Evolutionary conservation across 768 basidiomycete species (phyloP).

Genomic region (Rubroboletus satanas): DNA sequence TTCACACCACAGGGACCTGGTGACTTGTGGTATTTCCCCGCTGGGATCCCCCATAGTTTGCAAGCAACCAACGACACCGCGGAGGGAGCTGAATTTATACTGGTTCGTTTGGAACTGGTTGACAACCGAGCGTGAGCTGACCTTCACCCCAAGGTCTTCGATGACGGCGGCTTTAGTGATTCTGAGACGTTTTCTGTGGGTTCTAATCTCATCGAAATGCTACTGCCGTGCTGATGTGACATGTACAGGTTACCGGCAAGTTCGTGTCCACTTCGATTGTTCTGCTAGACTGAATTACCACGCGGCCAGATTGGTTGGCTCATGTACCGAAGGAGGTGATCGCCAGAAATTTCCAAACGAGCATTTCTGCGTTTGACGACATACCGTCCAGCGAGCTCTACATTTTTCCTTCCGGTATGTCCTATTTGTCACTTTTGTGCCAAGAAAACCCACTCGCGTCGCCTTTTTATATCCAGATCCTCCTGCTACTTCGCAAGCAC

Average conservation of each 20-base stretch:
- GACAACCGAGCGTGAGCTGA: neutral
- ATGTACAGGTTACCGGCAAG: conserved; percentile 11
- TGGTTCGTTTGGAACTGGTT: conserved; percentile 18
- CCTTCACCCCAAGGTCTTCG: conserved; percentile 23
- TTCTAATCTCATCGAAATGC: neutral
- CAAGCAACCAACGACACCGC: conserved; percentile 43
- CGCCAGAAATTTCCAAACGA: conserved; percentile 56
- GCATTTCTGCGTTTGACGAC: conserved; percentile 44
- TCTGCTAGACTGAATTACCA: neutral
- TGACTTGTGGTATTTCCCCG: conserved; percentile 56
- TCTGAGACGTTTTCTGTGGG: conserved; percentile 46
- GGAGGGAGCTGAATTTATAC: conserved; percentile 49
- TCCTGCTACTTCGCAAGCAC: conserved; percentile 30
- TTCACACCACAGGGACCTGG: conserved; percentile 31
- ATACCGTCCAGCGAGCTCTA: conserved; percentile 52
- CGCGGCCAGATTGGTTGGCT: conserved; percentile 49
- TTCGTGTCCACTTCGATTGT: conserved; percentile 20
- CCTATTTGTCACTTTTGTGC: neutral
- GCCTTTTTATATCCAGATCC: conserved; percentile 25
- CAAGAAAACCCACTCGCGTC: neutral
- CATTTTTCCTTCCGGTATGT: conserved; percentile 41
- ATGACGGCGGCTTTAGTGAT: conserved; percentile 44
- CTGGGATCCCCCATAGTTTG: conserved; percentile 50
- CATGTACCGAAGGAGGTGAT: conserved; percentile 52
- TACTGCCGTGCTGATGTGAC: neutral